Evolutionary conservation across 768 basidiomycete species (phyloP).

Genomic region (Tricholoma saponaceum): DNA sequence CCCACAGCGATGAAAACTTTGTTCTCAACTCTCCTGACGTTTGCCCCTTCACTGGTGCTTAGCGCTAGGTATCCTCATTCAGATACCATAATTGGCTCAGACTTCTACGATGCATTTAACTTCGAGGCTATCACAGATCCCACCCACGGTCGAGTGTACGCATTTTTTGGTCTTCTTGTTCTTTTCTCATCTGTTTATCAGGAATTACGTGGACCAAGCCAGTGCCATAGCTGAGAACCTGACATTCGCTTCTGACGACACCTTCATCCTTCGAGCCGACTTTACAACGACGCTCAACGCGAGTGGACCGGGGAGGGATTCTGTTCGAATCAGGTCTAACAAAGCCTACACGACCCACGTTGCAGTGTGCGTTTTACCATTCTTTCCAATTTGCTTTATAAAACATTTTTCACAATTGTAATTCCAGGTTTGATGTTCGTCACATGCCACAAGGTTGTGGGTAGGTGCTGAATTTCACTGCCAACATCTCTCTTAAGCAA

Average conservation of each 20-base stretch:
- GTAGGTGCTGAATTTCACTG: slow-evolving; percentile 24
- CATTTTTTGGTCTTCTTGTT: neutral
- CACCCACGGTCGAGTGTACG: slow-evolving; percentile 61
- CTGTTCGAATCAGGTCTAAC: slow-evolving; percentile 49
- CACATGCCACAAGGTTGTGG: slow-evolving; percentile 64
- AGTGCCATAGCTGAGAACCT: slow-evolving; percentile 45
- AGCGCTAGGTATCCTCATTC: slow-evolving; percentile 36
- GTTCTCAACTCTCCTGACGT: slow-evolving; percentile 1
- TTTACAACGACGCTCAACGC: slow-evolving; percentile 39
- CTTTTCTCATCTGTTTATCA: slow-evolving; percentile 9
- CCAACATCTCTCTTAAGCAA: neutral
- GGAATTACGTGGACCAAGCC: slow-evolving; percentile 36
- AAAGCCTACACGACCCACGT: slow-evolving; percentile 50
- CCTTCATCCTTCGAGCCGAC: slow-evolving; percentile 53
- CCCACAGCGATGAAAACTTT: neutral
- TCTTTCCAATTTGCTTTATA: neutral
- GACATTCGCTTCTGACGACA: slow-evolving; percentile 43
- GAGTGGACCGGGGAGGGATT: slow-evolving; percentile 47
- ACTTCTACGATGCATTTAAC: slow-evolving; percentile 45
- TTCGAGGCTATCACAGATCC: slow-evolving; percentile 52
- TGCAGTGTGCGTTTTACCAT: slow-evolving; percentile 38
- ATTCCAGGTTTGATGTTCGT: slow-evolving; percentile 29
- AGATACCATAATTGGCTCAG: slow-evolving; percentile 39
- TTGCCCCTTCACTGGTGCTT: neutral
- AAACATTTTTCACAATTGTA: neutral